A percentile compares a stretch with the other conserved stretches of the same genome.
phyloP scores from a whole-genome alignment of 352 stramenopile genomes.

The Saprolegnia diclina region DNA sequence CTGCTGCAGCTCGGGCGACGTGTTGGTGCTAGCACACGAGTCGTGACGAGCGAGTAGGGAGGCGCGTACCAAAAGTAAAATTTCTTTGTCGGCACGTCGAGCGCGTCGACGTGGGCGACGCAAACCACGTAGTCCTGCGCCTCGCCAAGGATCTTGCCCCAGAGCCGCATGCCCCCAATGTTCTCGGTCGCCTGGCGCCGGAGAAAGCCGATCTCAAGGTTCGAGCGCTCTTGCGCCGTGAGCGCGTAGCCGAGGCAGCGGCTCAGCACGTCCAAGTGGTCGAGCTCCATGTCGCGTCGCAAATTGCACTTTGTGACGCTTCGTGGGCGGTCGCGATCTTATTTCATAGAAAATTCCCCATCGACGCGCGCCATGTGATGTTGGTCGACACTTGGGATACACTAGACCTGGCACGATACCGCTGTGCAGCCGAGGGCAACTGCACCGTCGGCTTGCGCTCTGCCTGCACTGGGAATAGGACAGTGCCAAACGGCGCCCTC shows the following conservation, averaged over 20 bases:
- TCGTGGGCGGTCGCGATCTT: not conserved
- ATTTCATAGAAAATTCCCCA: too few species aligned
- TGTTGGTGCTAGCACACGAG: conserved; percentile 45
- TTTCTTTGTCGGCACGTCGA: conserved; percentile 74
- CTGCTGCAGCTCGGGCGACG: conserved; percentile 69
- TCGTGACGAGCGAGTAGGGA: not conserved
- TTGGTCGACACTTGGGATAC: too few species aligned
- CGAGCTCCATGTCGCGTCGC: conserved; percentile 51
- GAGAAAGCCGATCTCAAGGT: conserved; percentile 64
- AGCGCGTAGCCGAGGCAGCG: conserved; percentile 61
- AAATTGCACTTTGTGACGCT: not conserved
- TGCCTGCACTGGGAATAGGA: too few species aligned
- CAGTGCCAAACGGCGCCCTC: too few species aligned
- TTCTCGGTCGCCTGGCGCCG: conserved; percentile 60
- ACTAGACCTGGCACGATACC: too few species aligned
- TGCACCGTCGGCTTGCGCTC: too few species aligned
- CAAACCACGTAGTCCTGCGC: conserved; percentile 62
- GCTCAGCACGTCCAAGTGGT: conserved; percentile 66
- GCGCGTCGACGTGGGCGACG: conserved; percentile 46
- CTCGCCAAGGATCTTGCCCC: conserved; percentile 57
- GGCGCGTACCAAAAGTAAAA: conserved; percentile 72
- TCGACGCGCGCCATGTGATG: too few species aligned
- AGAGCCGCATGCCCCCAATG: conserved; percentile 62
- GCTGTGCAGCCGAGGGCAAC: too few species aligned
- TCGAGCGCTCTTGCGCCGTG: conserved; percentile 68